Percentiles rank a stretch among this genome's conserved stretches.
These are phyloP conservation scores for Posidonia australis DNA, from an alignment of 106 monocot genomes.

Conservation along the genomic window DNA sequence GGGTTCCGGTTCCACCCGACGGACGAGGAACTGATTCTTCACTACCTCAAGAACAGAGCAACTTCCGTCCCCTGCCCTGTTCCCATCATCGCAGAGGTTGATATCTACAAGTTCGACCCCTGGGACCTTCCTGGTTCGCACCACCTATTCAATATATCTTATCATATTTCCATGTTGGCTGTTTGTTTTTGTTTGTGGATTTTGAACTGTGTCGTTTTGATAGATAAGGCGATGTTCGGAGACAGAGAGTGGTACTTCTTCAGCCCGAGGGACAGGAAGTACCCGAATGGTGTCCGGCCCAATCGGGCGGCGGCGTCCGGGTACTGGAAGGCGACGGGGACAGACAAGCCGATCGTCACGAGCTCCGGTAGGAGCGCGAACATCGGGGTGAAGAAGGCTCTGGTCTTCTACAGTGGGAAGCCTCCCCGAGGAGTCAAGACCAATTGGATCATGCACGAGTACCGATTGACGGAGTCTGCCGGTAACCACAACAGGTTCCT, in stretches of 20 bases:
- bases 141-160: neutral
- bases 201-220: neutral
- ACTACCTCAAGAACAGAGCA: constrained; percentile 19
- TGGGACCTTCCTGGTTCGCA: constrained; percentile 17
- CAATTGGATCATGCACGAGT: constrained; percentile 26
- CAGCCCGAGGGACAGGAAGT: constrained; percentile 80
- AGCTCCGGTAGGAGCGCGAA: constrained; percentile 1
- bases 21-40: constrained; percentile 22
- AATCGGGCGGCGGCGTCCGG: constrained; percentile 32
- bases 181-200: neutral
- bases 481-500: neutral
- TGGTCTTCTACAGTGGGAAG: constrained; percentile 18
- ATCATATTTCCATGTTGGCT: neutral
- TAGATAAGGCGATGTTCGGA: constrained; percentile 13
- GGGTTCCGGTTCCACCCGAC: constrained; percentile 25
- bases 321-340: constrained; percentile 28
- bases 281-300: constrained; percentile 79
- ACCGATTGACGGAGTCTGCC: constrained; percentile 7
- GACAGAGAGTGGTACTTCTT: constrained; percentile 87
- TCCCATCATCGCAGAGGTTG: constrained; percentile 21
- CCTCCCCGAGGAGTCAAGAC: constrained; percentile 20
- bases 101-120: constrained; percentile 27
- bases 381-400: constrained; percentile 25
- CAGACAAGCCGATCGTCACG: constrained; percentile 16
- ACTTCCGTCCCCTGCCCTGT: constrained; percentile 12